Base-by-base conservation (phyloP, 257 asterid species). In the Jacaranda mimosifolia region DNA sequence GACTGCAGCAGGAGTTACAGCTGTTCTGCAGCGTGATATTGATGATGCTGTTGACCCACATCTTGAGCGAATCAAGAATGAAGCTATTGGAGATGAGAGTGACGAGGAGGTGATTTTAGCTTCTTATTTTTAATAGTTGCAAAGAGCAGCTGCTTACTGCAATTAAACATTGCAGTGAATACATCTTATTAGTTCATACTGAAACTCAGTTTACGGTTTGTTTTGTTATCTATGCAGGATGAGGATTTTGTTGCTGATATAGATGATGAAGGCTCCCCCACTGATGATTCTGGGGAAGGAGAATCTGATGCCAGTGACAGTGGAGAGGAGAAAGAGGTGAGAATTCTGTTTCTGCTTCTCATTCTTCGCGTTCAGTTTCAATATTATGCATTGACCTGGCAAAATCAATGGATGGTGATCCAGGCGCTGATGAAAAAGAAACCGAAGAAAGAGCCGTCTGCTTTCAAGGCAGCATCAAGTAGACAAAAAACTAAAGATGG, bases 211-310 rank as follows among this genome's bases (percentile, higher is more conserved):
- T 57, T 46, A 26, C 55, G 66, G 65, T 39, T 46, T 26, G 32
- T 26, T 26, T 26, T 26, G 1, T 42, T 35, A 73, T 39, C 49
- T 65, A 63, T 46, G 26, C 80, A 94, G 99, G 99, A 95, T 51
- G 94, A 87, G 76, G 98, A 95, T 84, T 95, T 93, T 84, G 94
- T 92, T 75, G 71, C 26, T 13, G 97, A 89, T 15, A 85, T 83
- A 77, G 98, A 92, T 69, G 99, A 95, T 68, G 94, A 82, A 68
- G 99, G 98, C 71, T 95, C 99, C 73, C 96, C 99, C 1, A 93
- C 98, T 57, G 99, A 94, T 87, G 97, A 91, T 85, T 94, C 98
- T 36, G 98, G 98, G 65, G 97, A 70, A 79, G 97, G 82, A 43
- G 97, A 67, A 49, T 90, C 97, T 79, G 97, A 94, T 85, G 98